Conservation (phyloP, 768 basidiomycete genomes). For the Russula vinacea region DNA sequence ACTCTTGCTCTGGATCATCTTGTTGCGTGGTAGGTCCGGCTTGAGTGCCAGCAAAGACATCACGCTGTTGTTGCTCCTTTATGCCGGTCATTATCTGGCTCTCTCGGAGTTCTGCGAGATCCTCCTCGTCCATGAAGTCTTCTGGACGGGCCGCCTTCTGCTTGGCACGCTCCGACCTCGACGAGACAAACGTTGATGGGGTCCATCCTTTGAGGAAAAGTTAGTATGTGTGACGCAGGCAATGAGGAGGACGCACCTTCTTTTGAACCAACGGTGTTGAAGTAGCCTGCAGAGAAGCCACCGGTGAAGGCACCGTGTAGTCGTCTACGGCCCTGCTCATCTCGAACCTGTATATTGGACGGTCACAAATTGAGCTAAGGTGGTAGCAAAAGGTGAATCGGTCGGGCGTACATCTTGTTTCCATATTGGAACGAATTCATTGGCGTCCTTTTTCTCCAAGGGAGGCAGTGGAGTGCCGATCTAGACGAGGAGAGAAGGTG, state of each 20-base stretch:
- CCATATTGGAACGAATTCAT: conserved; percentile 97
- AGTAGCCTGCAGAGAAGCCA: conserved; percentile 97
- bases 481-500: conserved; percentile 39
- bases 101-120: conserved; percentile 77
- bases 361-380: conserved; percentile 24
- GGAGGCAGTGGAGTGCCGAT: conserved; percentile 94
- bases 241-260: conserved; percentile 56
- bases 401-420: conserved; percentile 78
- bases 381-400: conserved; percentile 28
- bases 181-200: conserved; percentile 90
- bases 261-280: conserved; percentile 92
- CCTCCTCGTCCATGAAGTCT: conserved; percentile 99
- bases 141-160: conserved; percentile 64
- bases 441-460: conserved; percentile 88
- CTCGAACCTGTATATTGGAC: conserved; percentile 60
- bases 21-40: conserved; percentile 50
- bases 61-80: conserved; percentile 69
- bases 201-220: conserved; percentile 81
- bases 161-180: conserved; percentile 71
- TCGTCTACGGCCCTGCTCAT: conserved; percentile 88
- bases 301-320: conserved; percentile 99
- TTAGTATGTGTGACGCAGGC: background rate
- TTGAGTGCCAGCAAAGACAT: conserved; percentile 61
- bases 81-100: conserved; percentile 57
- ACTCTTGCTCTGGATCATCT: conserved; percentile 51